Percentiles rank a stretch among this genome's conserved stretches.
Conservation (phyloP, 1,284 basidiomycete genomes). For the Trichosporon asahii region DNA sequence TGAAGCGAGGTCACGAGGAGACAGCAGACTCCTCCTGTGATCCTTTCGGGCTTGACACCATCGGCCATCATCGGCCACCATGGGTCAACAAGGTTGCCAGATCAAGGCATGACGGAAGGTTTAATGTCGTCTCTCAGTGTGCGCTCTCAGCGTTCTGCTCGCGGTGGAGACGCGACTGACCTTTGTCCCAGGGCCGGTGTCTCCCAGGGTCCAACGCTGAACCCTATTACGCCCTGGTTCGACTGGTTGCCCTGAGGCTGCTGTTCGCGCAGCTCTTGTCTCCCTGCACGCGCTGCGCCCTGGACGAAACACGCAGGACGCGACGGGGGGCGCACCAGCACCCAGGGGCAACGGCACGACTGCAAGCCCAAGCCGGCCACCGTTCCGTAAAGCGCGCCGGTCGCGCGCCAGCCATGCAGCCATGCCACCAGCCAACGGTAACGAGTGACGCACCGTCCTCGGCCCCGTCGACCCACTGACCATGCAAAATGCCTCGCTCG, state of each 20-base stretch:
- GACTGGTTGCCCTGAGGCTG: background rate
- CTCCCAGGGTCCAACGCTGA: background rate
- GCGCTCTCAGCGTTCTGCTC: background rate
- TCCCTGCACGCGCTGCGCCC: too few species aligned
- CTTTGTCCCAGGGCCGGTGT: background rate
- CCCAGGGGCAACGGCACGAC: background rate
- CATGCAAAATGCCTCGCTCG: background rate
- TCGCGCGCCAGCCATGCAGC: background rate
- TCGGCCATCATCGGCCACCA: background rate
- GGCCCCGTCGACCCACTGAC: background rate
- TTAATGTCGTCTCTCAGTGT: background rate
- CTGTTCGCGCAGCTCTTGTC: background rate
- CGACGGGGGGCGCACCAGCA: background rate
- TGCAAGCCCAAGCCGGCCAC: background rate
- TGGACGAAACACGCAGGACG: background rate
- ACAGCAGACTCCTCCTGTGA: background rate
- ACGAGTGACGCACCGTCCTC: conserved; percentile 3
- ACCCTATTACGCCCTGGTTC: background rate
- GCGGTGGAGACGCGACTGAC: conserved; percentile 23
- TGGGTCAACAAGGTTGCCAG: background rate
- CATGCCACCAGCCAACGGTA: background rate
- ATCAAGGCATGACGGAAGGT: background rate
- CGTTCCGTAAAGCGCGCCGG: background rate
- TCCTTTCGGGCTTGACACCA: background rate
- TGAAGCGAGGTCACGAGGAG: background rate